Evolutionary conservation across 2,329 filamentous ascomycete genomes (phyloP), one percentile per base, ranked within the genome.

Genomic region (Trichoderma sp.): DNA sequence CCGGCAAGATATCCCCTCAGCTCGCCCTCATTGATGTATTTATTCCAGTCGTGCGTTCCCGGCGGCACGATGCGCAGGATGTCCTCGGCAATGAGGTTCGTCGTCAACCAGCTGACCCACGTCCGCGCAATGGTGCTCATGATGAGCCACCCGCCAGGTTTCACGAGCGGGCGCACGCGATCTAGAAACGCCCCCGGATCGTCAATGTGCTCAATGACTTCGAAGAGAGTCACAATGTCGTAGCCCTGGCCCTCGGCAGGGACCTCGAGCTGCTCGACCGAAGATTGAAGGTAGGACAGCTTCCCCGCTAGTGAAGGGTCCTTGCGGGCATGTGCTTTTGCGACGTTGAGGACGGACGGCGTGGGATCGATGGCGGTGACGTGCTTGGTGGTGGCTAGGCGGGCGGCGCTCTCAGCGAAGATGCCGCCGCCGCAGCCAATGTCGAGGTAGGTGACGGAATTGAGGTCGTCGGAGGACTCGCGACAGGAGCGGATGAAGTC

Each of bases 341-440:
- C 96, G 68, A 98, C 89, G 71, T 86, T 84, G 9, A 97, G 85
- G 32, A 96, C 92, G 57, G 89, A 88, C 1, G 90, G 86, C 13
- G 91, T 93, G 0, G 94, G 93, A 81, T 97, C 93, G 75, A 97
- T 91, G 61, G 91, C 93, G 0, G 90, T 91, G 3, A 96, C 93
- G 65, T 84, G 87, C 3, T 79, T 78, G 0, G 92, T 93, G 55
- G 83, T 85, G 0, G 87, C 82, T 39, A 95, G 82, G 6, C 93
- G 87, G 1, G 93, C 93, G 0, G 93, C 92, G 20, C 89, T 92
- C 81, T 98, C 96, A 71, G 95, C 94, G 80, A 98, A 98, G 80
- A 98, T 98, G 73, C 96, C 96, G 26, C 95, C 96, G 73, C 96
- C 96, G 82, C 96, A 98, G 75, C 96, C 96, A 72, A 99, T 89